phyloP scores from a whole-genome alignment of 345 rosid genomes.

The Corchorus capsularis region DNA sequence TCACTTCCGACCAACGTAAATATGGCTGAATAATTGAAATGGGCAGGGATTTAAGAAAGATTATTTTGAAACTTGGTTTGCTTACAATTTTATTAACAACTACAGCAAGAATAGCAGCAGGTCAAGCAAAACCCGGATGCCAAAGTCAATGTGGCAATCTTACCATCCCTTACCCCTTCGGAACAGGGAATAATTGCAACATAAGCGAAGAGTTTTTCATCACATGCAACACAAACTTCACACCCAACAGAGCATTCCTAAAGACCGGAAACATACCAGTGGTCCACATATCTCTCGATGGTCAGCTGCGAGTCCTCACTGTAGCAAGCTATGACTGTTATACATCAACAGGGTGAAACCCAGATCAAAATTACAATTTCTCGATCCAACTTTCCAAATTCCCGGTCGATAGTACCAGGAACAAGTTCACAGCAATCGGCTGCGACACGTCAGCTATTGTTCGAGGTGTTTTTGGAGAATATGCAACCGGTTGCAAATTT shows the following conservation, averaged over 20 bases:
- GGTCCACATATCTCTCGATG: constrained; percentile 14
- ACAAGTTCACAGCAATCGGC: constrained; percentile 38
- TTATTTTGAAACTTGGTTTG: background rate
- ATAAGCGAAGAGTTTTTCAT: background rate
- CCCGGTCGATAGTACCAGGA: background rate
- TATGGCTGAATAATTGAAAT: background rate
- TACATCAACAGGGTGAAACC: background rate
- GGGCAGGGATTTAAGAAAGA: background rate
- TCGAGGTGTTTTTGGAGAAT: background rate
- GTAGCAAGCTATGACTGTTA: background rate
- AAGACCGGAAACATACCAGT: background rate
- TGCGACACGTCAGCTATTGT: constrained; percentile 28
- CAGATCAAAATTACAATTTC: background rate
- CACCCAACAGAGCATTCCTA: background rate
- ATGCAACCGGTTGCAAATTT: constrained; percentile 42
- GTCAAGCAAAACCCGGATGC: background rate
- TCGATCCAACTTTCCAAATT: background rate
- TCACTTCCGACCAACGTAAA: too few relatives aligned
- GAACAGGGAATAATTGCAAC: constrained; percentile 10
- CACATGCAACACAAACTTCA: background rate
- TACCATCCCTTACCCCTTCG: constrained; percentile 31
- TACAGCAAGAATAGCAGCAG: background rate
- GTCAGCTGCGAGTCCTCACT: constrained; percentile 4
- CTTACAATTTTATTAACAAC: background rate
- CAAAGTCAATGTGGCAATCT: constrained; percentile 4